These are phyloP conservation scores for Alternaria longipes DNA, from an alignment of 2,329 filamentous ascomycete species.

Conservation along the genomic window DNA sequence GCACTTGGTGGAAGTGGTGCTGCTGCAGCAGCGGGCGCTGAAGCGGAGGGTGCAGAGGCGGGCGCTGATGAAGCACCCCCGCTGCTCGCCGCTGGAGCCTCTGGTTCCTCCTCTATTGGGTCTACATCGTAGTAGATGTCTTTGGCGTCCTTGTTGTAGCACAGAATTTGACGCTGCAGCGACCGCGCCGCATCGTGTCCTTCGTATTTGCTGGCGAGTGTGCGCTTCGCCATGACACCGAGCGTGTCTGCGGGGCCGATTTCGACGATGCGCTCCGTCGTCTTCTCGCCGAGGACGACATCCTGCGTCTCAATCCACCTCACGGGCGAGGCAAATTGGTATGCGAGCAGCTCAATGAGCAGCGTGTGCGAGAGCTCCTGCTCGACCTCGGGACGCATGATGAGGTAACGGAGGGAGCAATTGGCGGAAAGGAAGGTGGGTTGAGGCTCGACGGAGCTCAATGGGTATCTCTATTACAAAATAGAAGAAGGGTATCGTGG, in stretches of 20 bases:
- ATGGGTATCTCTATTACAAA: conserved; percentile 37
- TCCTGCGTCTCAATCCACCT: conserved; percentile 99
- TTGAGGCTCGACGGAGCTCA: conserved; percentile 38
- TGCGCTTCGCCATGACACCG: conserved; percentile 96
- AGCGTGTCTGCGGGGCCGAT: conserved; percentile 96
- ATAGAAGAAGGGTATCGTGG: conserved; percentile 32
- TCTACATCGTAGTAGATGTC: conserved; percentile 99
- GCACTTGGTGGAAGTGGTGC: conserved; percentile 71
- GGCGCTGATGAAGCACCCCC: conserved; percentile 54
- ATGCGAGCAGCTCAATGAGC: conserved; percentile 97
- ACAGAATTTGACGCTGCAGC: conserved; percentile 95
- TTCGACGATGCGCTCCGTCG: conserved; percentile 96
- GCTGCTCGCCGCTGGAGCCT: conserved; percentile 63
- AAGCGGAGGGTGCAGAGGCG: conserved; percentile 58
- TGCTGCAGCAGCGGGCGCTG: conserved; percentile 60
- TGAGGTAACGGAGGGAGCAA: conserved; percentile 43
- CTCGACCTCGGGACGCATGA: conserved; percentile 97
- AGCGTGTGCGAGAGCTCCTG: conserved; percentile 98
- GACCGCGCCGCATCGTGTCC: conserved; percentile 97
- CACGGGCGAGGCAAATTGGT: conserved; percentile 98
- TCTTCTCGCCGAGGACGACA: conserved; percentile 97
- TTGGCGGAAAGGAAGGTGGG: conserved; percentile 15
- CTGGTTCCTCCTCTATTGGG: conserved; percentile 79
- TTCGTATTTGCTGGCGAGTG: conserved; percentile 96
- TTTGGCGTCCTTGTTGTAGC: conserved; percentile 99